Percentiles rank a stretch among this genome's conserved stretches.
phyloP scores from a whole-genome alignment of 306 rosid species.

The Erythrophleum fordii region DNA sequence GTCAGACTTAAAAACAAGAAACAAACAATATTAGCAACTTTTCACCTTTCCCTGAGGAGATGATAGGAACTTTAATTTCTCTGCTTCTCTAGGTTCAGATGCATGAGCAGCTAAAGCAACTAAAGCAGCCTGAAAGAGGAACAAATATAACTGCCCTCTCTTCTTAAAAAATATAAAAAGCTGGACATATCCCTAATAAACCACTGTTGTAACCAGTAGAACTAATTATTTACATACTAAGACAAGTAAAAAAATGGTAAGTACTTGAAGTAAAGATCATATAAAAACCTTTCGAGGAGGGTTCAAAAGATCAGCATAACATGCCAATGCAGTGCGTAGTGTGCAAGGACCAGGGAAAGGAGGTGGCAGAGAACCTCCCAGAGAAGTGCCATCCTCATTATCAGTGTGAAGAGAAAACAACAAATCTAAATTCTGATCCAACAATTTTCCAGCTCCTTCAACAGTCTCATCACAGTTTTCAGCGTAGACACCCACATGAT shows the following conservation, averaged over 20 bases:
- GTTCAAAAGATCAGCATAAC: constrained; percentile 65
- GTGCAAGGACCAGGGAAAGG: constrained; percentile 89
- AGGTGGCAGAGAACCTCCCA: constrained; percentile 82
- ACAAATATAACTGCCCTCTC: background rate
- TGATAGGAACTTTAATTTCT: constrained; percentile 59
- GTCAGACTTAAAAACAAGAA: background rate
- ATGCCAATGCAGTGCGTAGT: constrained; percentile 59
- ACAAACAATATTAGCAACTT: constrained; percentile 3
- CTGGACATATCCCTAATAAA: background rate
- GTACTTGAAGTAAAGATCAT: background rate
- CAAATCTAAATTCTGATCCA: constrained; percentile 77
- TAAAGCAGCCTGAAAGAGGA: constrained; percentile 59
- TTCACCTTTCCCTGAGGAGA: constrained; percentile 74
- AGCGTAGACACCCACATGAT: constrained; percentile 93
- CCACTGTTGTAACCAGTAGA: background rate
- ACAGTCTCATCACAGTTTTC: constrained; percentile 81
- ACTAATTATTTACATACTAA: background rate
- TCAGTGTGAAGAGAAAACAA: constrained; percentile 80
- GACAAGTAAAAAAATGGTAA: background rate
- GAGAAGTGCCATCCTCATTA: constrained; percentile 85
- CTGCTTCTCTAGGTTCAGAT: constrained; percentile 61
- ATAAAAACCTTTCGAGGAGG: constrained; percentile 66
- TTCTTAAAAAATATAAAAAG: background rate
- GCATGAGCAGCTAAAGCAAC: constrained; percentile 74
- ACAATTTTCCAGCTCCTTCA: constrained; percentile 77